Base-by-base conservation (phyloP, 2,329 filamentous ascomycete species). In the Ophiostoma himal-ulmi region DNA sequence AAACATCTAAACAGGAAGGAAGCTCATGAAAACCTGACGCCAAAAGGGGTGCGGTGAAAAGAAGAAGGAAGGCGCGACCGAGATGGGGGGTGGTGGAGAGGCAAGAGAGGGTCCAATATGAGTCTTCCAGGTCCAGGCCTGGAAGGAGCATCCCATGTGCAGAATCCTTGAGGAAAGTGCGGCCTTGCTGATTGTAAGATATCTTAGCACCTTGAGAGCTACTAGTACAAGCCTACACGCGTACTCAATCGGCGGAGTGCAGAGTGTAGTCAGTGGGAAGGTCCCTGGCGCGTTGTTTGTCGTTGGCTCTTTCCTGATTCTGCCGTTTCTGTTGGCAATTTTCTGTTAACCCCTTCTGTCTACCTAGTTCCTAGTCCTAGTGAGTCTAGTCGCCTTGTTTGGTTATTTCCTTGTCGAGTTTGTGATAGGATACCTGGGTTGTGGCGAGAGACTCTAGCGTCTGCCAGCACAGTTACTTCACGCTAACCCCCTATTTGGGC, bases 31-130 rank as follows among this genome's bases (percentile, higher is more conserved):
- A 62, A 57, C 52, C 3, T 30, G 57, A 62, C 22, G 57, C 57
- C 57, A 17, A 62, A 44, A 67, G 39, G 39, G 37, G 66, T 30
- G 66, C 41, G 66, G 30, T 68, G 41, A 54, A 68, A 54, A 68
- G 22, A n/a, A 22, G 36, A 36, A 54, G 66, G 66, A 68, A 68
- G 66, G 66, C 66, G 44, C 66, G 66, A 41, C 65, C 65, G 13
- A 67, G n/a, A 66, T 41, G 62, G 64, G n/a, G 64, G n/a, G n/a
- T 17, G 37, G 37, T 44, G 64, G 62, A 41, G 62, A 34, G 54
- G 57, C 26, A 20, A 8, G 14, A 26, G 26, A 64, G 57, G 57
- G 30, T 30, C 26, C 57, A 62, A 17, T 60, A 22, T 14, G 54
- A 62, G 26, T 26, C 30, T 11, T 62, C 60, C 36, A 6, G 62